Evolutionary conservation across 2,329 filamentous ascomycete species (phyloP), one percentile per base, ranked within the genome.

Genomic region (Fonsecaea multimorphosa): DNA sequence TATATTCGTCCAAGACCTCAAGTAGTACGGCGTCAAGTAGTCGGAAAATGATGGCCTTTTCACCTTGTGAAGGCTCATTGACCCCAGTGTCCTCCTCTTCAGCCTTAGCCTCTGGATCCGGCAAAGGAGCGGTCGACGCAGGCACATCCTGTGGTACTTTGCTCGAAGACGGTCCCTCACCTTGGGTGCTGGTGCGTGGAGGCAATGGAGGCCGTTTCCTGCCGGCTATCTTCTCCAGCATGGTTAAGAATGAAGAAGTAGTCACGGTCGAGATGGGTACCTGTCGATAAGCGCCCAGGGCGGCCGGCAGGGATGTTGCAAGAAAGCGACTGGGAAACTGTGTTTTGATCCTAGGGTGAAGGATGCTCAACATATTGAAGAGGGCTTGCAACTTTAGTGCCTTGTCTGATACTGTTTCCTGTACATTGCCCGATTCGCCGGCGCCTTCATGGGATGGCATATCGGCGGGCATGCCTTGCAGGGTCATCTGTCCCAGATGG

Each of bases 261-360:
- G 86, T 84, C 67, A 86, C 85, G 59, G 84, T 81, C 53, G 84
- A 82, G 2, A 75, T 74, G 1, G 80, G 80, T 63, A 86, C 80
- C 58, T 82, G 78, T n/a, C 84, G 83, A 72, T 88, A 89, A 44
- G 86, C 85, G 24, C 84, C 82, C 4, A 89, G 75, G 0, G 86
- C 83, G 9, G 87, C 86, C 67, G 89, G 86, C 5, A 89, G 78
- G 24, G 86, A 87, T 0, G 86, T 88, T 8, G 86, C 86, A 14
- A 89, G 78, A 71, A 89, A 89, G 1, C 86, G 83, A 70, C 86
- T 89, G 0, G 87, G 87, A 52, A 83, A 85, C 72, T 87, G 87
- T 2, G 87, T 88, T 75, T 86, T 86, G 73, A 89, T 86, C 22
- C 87, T 81, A 3, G 80, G 80, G 73, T 89, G 87, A 16, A 89